Evolutionary conservation across 2,329 filamentous ascomycete species (phyloP).

Genomic region (Cladophialophora psammophila): DNA sequence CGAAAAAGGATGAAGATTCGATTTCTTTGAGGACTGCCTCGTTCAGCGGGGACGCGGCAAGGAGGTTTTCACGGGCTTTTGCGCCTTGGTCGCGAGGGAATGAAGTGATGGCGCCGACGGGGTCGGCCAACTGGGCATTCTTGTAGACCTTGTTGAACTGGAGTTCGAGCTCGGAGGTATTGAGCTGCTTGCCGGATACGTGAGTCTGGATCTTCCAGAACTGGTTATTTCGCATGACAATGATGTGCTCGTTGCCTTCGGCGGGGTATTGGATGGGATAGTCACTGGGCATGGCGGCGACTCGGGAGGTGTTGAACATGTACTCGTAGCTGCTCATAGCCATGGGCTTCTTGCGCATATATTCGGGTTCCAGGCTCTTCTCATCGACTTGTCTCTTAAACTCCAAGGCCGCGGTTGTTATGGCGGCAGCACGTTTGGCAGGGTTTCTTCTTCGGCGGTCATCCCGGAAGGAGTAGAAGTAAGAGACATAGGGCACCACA

Average conservation of each 20-base stretch:
- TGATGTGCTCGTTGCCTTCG: slow-evolving; percentile 81
- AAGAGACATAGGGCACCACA: slow-evolving; percentile 96
- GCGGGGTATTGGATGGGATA: slow-evolving; percentile 80
- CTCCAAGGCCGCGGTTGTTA: slow-evolving; percentile 82
- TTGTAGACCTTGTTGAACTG: slow-evolving; percentile 88
- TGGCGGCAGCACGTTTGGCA: slow-evolving; percentile 88
- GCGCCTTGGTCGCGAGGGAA: slow-evolving; percentile 95
- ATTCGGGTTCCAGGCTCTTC: slow-evolving; percentile 88
- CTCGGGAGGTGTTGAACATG: slow-evolving; percentile 96
- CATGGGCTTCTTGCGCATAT: slow-evolving; percentile 97
- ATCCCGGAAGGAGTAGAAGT: slow-evolving; percentile 98
- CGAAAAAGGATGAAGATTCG: slow-evolving; percentile 86
- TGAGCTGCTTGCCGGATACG: slow-evolving; percentile 82
- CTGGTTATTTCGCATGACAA: slow-evolving; percentile 93
- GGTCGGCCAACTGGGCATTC: slow-evolving; percentile 72
- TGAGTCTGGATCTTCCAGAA: slow-evolving; percentile 93
- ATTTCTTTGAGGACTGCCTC: slow-evolving; percentile 78
- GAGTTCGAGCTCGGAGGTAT: slow-evolving; percentile 84
- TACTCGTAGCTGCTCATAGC: slow-evolving; percentile 98
- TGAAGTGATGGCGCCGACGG: slow-evolving; percentile 84
- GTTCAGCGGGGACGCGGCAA: slow-evolving; percentile 80
- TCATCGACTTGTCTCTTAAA: slow-evolving; percentile 93
- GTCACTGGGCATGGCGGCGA: slow-evolving; percentile 82
- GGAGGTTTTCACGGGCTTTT: slow-evolving; percentile 77
- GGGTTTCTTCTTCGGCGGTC: slow-evolving; percentile 87